These are phyloP conservation scores for Didymellaceae sp. DNA, from an alignment of 2,329 filamentous ascomycete genomes.

Conservation along the genomic window DNA sequence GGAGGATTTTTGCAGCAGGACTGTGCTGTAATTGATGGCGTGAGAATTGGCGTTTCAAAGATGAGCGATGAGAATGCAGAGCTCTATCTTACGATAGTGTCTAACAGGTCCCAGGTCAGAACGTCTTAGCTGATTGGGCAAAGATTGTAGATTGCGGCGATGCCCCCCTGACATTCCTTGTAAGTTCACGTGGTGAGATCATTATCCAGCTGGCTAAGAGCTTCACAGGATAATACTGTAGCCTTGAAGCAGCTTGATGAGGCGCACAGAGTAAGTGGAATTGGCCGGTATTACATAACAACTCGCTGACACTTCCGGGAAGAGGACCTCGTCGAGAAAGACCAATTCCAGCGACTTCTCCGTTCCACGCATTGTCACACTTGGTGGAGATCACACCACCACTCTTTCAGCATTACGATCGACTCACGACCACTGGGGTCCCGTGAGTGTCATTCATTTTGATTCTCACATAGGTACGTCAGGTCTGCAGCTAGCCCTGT, in stretches of 20 bases:
- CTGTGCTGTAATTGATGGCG: background rate
- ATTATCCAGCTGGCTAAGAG: background rate
- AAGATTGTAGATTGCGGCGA: slow-evolving; percentile 64
- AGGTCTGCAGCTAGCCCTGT: background rate
- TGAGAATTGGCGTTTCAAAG: background rate
- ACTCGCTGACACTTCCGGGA: background rate
- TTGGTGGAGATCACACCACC: slow-evolving; percentile 64
- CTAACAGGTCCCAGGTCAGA: slow-evolving; percentile 40
- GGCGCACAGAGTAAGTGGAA: slow-evolving; percentile 55
- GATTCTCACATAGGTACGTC: slow-evolving; percentile 58
- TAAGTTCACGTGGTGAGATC: slow-evolving; percentile 16
- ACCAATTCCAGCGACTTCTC: slow-evolving; percentile 54
- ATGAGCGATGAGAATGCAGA: background rate
- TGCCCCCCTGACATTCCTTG: slow-evolving; percentile 58
- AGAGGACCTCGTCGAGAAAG: slow-evolving; percentile 55
- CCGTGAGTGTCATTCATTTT: slow-evolving; percentile 65
- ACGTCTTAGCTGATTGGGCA: slow-evolving; percentile 56
- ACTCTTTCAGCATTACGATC: slow-evolving; percentile 61
- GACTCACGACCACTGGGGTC: slow-evolving; percentile 58
- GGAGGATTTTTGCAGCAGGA: background rate
- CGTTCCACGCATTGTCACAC: slow-evolving; percentile 59
- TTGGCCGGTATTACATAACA: background rate
- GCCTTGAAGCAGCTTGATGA: slow-evolving; percentile 61
- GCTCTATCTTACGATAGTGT: background rate
- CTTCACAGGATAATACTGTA: slow-evolving; percentile 57